These are phyloP conservation scores for Yamadazyma mexicana DNA, from an alignment of 1,139 yeast species.

Conservation along the genomic window DNA sequence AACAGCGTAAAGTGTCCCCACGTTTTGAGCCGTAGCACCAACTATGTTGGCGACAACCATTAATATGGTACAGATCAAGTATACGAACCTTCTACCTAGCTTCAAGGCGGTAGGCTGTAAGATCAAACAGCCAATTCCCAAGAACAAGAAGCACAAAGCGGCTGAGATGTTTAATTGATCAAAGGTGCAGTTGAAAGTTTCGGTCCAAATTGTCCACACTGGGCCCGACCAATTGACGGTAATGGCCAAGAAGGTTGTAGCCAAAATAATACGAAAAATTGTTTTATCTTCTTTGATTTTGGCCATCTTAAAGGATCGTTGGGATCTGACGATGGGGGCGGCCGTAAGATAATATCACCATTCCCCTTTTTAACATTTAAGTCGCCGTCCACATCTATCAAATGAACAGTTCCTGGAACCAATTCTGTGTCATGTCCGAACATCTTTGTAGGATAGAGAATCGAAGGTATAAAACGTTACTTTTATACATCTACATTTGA, in stretches of 20 bases:
- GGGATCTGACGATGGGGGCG: conserved; percentile 39
- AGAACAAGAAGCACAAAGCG: conserved; percentile 37
- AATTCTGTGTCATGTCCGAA: conserved; percentile 24
- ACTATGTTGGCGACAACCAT: conserved; percentile 34
- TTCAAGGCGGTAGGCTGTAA: conserved; percentile 46
- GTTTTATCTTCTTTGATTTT: conserved; percentile 28
- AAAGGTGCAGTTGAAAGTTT: conserved; percentile 28
- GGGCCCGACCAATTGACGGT: conserved; percentile 46
- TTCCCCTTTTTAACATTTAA: conserved; percentile 33
- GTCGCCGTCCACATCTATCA: conserved; percentile 48
- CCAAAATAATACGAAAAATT: conserved; percentile 34
- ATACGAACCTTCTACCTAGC: conserved; percentile 40
- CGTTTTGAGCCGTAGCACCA: conserved; percentile 31
- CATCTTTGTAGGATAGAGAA: background rate
- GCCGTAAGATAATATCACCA: conserved; percentile 31
- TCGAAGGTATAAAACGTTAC: no score
- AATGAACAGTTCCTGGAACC: conserved; percentile 63
- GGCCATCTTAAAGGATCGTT: conserved; percentile 45
- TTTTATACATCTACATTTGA: background rate
- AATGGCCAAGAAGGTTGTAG: conserved; percentile 43
- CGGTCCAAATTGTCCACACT: conserved; percentile 38
- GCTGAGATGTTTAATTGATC: conserved; percentile 27
- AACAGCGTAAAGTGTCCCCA: conserved; percentile 28
- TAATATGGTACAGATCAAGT: conserved; percentile 32
- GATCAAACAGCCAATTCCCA: conserved; percentile 41